Evolutionary conservation across 2,329 filamentous ascomycete species (phyloP), one percentile per base, ranked within the genome.

Genomic region (Diplodia sapinea): DNA sequence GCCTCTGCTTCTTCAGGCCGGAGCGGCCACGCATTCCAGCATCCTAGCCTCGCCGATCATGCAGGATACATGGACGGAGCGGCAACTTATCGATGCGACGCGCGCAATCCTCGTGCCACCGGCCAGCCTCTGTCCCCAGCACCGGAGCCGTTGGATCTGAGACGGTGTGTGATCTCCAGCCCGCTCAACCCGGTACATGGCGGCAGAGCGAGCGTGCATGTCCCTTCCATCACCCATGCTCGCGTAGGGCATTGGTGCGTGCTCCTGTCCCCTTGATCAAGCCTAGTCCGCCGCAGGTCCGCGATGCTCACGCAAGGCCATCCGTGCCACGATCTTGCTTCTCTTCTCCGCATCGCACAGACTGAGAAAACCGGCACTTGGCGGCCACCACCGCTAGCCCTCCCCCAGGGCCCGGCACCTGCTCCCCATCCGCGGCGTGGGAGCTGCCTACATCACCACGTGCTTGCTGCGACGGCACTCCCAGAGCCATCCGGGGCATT

Each of bases 201-300:
- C 61, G 33, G 47, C 23, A 64, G 61, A 20, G n/a, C 40, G 38
- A 31, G 61, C 61, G 13, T 52, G 50, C n/a, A 65, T 65, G 62
- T 43, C 49, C 50, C 62, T 38, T 55, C 47, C 62, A 43, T 2
- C 51, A 65, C 50, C 51, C 62, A 65, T 55, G 49, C 36, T 20
- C 20, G 23, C 23, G 51, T 65, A 55, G n/a, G 62, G 51, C 62
- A 65, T 33, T 54, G 57, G 57, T 62, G 57, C 61, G 61, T 54
- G 61, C 62, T 54, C 36, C 62, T 36, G n/a, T 23, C 51, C 31
- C 62, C 62, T 54, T 20, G 38, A 55, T 65, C 29, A 23, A 51
- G 62, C 31, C 51, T 65, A 65, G 62, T 49, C 38, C 36, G 62
- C 62, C 62, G 62, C 62, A 65, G 62, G 62, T 65, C 62, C 62